Conservation (phyloP, 768 basidiomycete genomes). For the Serendipita sp. region DNA sequence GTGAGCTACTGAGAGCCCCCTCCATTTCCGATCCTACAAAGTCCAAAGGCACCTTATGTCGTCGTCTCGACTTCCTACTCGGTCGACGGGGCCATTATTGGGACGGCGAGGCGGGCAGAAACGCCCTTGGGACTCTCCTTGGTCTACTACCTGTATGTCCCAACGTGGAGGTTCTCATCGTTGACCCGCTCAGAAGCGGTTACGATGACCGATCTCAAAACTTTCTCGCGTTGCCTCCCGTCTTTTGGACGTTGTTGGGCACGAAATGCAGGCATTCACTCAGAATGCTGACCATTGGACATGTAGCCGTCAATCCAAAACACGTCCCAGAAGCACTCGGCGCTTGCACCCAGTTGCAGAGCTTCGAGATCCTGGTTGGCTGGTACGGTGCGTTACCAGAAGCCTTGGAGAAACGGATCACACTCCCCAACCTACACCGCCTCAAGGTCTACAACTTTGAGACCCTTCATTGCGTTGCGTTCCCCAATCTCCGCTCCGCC, state of each 20-base stretch:
- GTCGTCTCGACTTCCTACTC: not conserved
- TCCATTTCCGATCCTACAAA: not conserved
- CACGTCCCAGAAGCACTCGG: not conserved
- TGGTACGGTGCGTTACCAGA: not conserved
- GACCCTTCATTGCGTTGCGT: not conserved
- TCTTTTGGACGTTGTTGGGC: not conserved
- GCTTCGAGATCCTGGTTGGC: not conserved
- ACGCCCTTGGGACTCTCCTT: not conserved
- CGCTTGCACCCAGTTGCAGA: not conserved
- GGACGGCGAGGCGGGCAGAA: not conserved
- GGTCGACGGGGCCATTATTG: not conserved
- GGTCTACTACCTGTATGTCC: not conserved
- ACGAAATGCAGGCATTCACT: not conserved
- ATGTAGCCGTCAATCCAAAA: not conserved
- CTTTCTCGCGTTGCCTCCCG: not conserved
- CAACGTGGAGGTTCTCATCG: not conserved
- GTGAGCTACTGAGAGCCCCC: not conserved
- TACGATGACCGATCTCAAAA: not conserved
- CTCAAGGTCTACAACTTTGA: not conserved
- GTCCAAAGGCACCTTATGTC: not conserved
- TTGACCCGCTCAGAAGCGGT: not conserved
- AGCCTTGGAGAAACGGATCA: not conserved
- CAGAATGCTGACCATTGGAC: not conserved
- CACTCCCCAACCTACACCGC: not conserved
- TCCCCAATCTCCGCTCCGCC: not conserved